Conservation (phyloP, 805 yeast species). For the Wickerhamiella siamensis region DNA sequence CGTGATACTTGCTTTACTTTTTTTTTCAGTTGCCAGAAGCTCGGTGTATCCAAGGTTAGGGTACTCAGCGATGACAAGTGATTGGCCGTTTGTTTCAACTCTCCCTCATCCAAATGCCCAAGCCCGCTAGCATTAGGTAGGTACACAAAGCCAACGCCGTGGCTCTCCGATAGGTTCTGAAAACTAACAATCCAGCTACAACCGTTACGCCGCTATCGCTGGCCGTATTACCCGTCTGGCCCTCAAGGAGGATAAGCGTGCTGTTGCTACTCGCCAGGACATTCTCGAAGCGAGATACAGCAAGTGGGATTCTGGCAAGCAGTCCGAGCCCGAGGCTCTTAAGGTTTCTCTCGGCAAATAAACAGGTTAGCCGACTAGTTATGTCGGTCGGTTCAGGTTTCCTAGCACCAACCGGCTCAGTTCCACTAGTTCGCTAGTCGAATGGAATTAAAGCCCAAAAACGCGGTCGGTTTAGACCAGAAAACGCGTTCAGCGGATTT, state of each 20-base stretch:
- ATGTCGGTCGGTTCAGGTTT: no score
- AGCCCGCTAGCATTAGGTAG: slow-evolving; percentile 15
- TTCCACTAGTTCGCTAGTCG: no score
- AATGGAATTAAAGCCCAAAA: no score
- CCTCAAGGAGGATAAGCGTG: slow-evolving; percentile 73
- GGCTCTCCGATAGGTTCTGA: neutral
- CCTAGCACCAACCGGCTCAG: no score
- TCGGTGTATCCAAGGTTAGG: neutral
- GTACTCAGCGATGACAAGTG: neutral
- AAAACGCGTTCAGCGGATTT: no score
- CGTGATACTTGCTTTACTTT: no score
- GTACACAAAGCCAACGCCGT: slow-evolving; percentile 1
- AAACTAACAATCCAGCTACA: slow-evolving; percentile 34
- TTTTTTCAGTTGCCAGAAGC: no score
- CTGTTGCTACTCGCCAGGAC: slow-evolving; percentile 54
- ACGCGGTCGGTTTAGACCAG: no score
- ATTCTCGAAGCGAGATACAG: slow-evolving; percentile 59
- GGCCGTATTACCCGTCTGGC: slow-evolving; percentile 80
- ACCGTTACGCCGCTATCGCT: slow-evolving; percentile 81
- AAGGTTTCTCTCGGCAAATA: slow-evolving; percentile 13
- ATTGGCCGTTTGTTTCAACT: neutral
- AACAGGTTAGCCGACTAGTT: no score
- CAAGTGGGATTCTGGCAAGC: slow-evolving; percentile 53
- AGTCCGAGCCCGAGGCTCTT: slow-evolving; percentile 18
- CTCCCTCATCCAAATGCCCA: slow-evolving; percentile 19